Base-by-base conservation (phyloP, 2,329 filamentous ascomycete species). In the Aspergillus viridinutans region DNA sequence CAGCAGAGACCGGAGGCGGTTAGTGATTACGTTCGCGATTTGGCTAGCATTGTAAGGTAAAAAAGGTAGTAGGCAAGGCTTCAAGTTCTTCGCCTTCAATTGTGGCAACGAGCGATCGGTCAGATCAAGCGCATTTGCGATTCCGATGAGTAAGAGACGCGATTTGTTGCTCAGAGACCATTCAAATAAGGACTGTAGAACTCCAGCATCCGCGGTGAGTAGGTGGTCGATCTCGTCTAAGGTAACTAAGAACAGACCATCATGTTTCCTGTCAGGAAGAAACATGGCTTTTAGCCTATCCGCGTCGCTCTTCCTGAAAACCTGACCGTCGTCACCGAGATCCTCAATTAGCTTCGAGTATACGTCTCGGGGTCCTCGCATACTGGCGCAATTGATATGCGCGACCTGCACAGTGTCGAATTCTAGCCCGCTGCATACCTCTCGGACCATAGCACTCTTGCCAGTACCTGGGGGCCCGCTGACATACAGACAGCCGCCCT, bases 181-280 rank as follows among this genome's bases (percentile, higher is more conserved):
- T 71, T 97, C 92, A 65, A 99, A 97, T n/a, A 99, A 80, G 60
- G 86, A 89, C 76, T 97, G 97, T 14, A 99, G 80, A 54, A 94
- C 88, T 64, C 95, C 91, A 57, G 94, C 79, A 64, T 97, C 93
- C 61, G 96, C 81, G 1, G 90, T 93, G 43, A 99, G 81, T 51
- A 99, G 86, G 69, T 96, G 90, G 68, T 99, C 94, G 58, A 99
- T 93, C 76, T 99, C 94, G 68, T 99, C 94, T 57, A 99, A 80
- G 1, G 91, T 89, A 29, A 99, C 85, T n/a, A 97, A 73, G 68
- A 89, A 95, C 12, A 90, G 83, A 42, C 72, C 71, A 40, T 74
- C 70, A 20, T 80, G 77, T 2, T 78, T 72, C 3, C 81, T 83
- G 72, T 80, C 85, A 29, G 86, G 81, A 49, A 88, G 75, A 68